These are phyloP conservation scores for Talaromyces amestolkiae DNA, from an alignment of 2,329 filamentous ascomycete species.

Conservation along the genomic window DNA sequence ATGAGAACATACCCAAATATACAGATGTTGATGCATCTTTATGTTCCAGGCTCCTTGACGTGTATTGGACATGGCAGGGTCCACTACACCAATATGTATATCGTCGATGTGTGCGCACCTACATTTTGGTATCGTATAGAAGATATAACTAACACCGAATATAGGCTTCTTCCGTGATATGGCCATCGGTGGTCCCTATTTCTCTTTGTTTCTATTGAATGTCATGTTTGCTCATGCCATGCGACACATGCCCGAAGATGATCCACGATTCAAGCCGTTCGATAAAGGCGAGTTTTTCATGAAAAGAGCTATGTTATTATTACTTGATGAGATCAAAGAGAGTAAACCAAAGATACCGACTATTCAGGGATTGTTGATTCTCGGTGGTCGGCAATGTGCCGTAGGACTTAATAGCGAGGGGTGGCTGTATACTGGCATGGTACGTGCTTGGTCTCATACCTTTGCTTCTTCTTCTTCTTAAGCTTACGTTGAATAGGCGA, in stretches of 20 bases:
- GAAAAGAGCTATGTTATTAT: slow-evolving; percentile 20
- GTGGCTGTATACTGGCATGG: slow-evolving; percentile 26
- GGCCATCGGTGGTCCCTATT: slow-evolving; percentile 24
- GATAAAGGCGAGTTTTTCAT: slow-evolving; percentile 23
- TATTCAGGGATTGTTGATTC: slow-evolving; percentile 25
- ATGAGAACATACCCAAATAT: slow-evolving; percentile 16
- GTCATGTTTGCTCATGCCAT: slow-evolving; percentile 25
- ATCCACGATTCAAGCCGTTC: slow-evolving; percentile 16
- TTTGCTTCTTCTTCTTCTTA: neutral
- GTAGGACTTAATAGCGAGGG: slow-evolving; percentile 24
- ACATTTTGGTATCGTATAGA: neutral
- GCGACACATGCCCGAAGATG: slow-evolving; percentile 22
- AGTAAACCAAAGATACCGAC: slow-evolving; percentile 23
- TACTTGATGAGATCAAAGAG: slow-evolving; percentile 21
- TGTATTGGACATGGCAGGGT: slow-evolving; percentile 26
- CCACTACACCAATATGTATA: slow-evolving; percentile 26
- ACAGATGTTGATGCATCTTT: slow-evolving; percentile 15
- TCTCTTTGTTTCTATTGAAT: slow-evolving; percentile 23
- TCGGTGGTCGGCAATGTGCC: slow-evolving; percentile 25
- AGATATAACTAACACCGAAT: neutral
- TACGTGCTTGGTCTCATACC: neutral
- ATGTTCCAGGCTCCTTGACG: slow-evolving; percentile 20
- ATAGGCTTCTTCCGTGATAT: slow-evolving; percentile 25
- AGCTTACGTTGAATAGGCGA: slow-evolving; percentile 13
- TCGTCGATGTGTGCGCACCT: slow-evolving; percentile 21